phyloP scores from a whole-genome alignment of 345 rosid genomes.

The Brassica rapa region DNA sequence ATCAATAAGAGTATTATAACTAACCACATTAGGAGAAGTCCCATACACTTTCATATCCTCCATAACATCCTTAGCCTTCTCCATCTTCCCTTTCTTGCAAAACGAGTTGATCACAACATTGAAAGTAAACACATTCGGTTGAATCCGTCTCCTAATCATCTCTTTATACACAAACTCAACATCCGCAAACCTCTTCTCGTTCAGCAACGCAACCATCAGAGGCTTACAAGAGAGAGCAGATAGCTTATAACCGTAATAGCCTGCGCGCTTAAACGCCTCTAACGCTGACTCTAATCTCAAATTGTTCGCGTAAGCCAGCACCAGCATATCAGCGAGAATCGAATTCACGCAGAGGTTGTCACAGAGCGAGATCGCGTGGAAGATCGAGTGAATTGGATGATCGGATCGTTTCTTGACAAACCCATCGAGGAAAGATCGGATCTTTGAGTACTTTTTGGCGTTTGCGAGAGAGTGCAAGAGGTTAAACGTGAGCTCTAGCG shows the following conservation, averaged over 20 bases:
- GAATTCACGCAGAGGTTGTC: conserved; percentile 57
- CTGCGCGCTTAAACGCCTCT: conserved; percentile 77
- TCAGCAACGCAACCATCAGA: conserved; percentile 66
- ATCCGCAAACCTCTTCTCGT: conserved; percentile 46
- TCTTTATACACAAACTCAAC: conserved; percentile 65
- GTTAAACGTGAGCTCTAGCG: conserved; percentile 52
- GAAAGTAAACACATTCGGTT: conserved; percentile 50
- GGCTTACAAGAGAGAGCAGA: conserved; percentile 73
- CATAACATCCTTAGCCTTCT: conserved; percentile 59
- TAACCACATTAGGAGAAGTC: conserved; percentile 51
- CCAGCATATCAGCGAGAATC: conserved; percentile 66
- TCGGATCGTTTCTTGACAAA: conserved; percentile 47
- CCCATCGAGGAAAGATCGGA: conserved; percentile 63
- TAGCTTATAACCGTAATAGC: conserved; percentile 67
- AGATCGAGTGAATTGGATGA: conserved; percentile 51
- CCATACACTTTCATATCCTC: conserved; percentile 74
- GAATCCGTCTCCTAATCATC: conserved; percentile 65
- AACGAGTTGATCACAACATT: conserved; percentile 60
- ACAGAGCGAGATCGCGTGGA: conserved; percentile 62
- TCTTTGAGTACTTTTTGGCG: conserved; percentile 56
- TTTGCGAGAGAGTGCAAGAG: conserved; percentile 51
- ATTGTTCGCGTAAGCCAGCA: conserved; percentile 56
- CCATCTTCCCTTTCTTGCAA: conserved; percentile 76
- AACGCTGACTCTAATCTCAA: conserved; percentile 50
- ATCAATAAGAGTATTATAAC: conserved; percentile 67